Evolutionary conservation across 78 protist genomes (phyloP), one percentile per base, ranked within the genome.

Genomic region (Dictyostelium intermedium): DNA sequence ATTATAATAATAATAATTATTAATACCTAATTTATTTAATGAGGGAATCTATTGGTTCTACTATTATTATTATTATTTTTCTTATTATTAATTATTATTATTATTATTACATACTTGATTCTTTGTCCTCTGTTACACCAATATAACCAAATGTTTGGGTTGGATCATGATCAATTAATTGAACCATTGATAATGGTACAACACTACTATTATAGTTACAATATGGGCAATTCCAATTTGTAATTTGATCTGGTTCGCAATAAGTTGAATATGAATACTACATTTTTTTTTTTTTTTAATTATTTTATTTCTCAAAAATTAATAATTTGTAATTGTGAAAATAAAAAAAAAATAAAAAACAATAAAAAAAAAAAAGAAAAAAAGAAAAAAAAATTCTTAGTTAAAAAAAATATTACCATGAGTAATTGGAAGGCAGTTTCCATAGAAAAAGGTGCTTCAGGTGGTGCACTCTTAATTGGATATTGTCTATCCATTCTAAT

Each of bases 101-200:
- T 61, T 25, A 3, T 20, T 37, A 14, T 16, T 10, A 27, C 69
- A n/a, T 50, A 56, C 82, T 69, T 74, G 84, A 70, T 66, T 41
- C 53, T 13, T 89, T 45, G 39, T 47, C 69, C 0, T 2, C 18
- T 8, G 87, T 69, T 11, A 45, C 23, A 69, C 81, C 93, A 20
- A 89, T 89, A 45, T 34, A 89, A 45, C 93, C 93, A 70, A 89
- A 89, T 2, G 93, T 89, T 37, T 89, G 72, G 0, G 93, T 74
- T 16, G 13, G 25, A 13, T 41, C 72, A 66, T 89, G 63, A 8
- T 30, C 27, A 20, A 89, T 20, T 25, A 66, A 39, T 43, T 60
- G 74, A 20, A 72, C 70, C 14, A 89, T 30, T 10, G 43, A 23
- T 8, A 85, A 34, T 39, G 39, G 27, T 80, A 79, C 76, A 37